Base-by-base conservation (phyloP, 2,329 filamentous ascomycete species). In the Xylaria sp. region DNA sequence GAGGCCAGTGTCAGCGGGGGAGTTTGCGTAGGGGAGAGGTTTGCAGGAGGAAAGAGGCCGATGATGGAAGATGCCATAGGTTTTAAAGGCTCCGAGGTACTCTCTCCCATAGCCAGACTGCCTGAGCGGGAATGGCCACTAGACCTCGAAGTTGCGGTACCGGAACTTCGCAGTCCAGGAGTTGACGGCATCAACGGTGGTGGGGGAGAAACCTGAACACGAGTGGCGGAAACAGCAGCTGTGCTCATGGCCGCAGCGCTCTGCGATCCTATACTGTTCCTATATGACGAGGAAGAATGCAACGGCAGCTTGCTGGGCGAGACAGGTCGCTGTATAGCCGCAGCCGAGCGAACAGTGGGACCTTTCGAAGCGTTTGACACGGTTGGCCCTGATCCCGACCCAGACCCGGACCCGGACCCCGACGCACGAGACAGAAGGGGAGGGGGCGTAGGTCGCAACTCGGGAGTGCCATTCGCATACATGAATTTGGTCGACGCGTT, bases 401-500 rank as follows among this genome's bases (percentile, higher is more conserved):
- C 34, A 25, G 23, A 25, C 23, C 23, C 23, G 87, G 88, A 37
- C 80, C 81, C 0, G 87, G 88, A 37, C 80, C 81, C 0, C 7
- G 86, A 81, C 51, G 80, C 76, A 63, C 82, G 77, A 59, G 82
- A 79, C 10, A 76, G 64, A 51, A 80, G 79, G 74, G 77, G 80
- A 77, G 76, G 75, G 70, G 76, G 76, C 70, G 75, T 78, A 66
- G 68, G 76, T 72, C 44, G 83, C 8, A 85, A 68, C 65, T 90
- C 86, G 1, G 87, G 86, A 15, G 82, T 82, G 37, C 90, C 90
- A 79, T 93, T 92, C 69, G 91, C 92, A 78, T 94, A 92, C 79
- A 94, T 89, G 82, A 94, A 94, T 77, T 92, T 93, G 80, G 84
- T 84, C 7, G 84, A 75, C n/a, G 78, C 71, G 41, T 80, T 79